A percentile compares a stretch with the other conserved stretches of the same genome.
Evolutionary conservation across 306 rosid species (phyloP).

Genomic region (Oemleria cerasiformis): DNA sequence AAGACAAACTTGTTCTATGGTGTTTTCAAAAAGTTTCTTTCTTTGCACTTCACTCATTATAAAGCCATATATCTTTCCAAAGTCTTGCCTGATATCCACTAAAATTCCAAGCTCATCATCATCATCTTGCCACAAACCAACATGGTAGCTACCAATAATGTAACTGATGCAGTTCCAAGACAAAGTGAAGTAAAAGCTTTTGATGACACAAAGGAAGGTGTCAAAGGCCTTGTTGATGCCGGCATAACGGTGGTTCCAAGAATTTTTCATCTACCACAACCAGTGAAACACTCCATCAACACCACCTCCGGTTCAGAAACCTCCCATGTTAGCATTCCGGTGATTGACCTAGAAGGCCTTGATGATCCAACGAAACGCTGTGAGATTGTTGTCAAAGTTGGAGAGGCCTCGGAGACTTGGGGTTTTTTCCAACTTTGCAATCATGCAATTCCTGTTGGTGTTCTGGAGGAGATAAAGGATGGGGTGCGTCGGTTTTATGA

Average conservation of each 20-base stretch:
- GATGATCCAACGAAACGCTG: slow-evolving; percentile 6
- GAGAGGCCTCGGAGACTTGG: slow-evolving; percentile 37
- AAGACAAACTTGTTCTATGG: neutral
- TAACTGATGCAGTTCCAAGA: neutral
- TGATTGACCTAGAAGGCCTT: slow-evolving; percentile 37
- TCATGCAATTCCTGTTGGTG: slow-evolving; percentile 39
- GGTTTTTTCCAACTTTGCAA: slow-evolving; percentile 45
- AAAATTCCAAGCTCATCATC: neutral
- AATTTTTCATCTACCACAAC: slow-evolving; percentile 29
- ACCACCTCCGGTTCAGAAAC: slow-evolving; percentile 2
- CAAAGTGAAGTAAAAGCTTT: slow-evolving; percentile 29
- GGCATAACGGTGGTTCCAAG: slow-evolving; percentile 48
- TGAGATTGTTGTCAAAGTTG: slow-evolving; percentile 24
- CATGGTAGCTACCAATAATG: neutral
- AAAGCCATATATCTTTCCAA: neutral
- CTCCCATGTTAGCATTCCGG: slow-evolving; percentile 17
- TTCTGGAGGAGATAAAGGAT: slow-evolving; percentile 34
- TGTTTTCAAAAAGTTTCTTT: neutral
- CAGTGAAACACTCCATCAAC: neutral
- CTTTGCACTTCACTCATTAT: neutral
- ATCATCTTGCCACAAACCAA: neutral
- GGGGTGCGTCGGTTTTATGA: slow-evolving; percentile 37
- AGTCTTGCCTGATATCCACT: neutral
- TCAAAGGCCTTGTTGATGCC: slow-evolving; percentile 65
- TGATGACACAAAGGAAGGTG: slow-evolving; percentile 50